phyloP scores from a whole-genome alignment of 192 early-diverging fungal genomes.

The Gamsiella multidivaricata region DNA sequence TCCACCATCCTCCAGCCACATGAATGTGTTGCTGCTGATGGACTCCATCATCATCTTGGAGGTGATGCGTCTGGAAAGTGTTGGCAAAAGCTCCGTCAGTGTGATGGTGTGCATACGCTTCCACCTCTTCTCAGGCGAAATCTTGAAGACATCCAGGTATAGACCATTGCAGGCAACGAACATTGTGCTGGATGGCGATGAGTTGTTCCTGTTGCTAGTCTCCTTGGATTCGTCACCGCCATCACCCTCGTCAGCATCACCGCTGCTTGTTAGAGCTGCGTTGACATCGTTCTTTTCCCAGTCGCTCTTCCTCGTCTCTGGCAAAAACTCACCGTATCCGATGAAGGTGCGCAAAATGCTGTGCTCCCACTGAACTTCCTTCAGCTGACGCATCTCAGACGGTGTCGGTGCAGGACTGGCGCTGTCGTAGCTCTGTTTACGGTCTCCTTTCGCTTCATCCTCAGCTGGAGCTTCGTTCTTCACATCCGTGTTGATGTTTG shows the following conservation, averaged over 20 bases:
- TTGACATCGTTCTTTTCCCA: conserved; percentile 25
- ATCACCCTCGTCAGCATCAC: neutral
- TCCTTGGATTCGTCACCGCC: conserved; percentile 1
- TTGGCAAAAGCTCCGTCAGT: conserved; percentile 23
- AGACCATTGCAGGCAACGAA: conserved; percentile 42
- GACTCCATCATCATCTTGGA: conserved; percentile 52
- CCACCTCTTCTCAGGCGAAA: conserved; percentile 20
- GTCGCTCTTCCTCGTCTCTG: conserved; percentile 7
- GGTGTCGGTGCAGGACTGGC: neutral
- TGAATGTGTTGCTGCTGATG: conserved; percentile 35
- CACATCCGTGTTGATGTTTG: neutral
- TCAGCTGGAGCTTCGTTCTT: neutral
- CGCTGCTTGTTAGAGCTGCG: neutral
- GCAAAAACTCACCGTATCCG: conserved; percentile 32
- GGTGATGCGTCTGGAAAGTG: conserved; percentile 39
- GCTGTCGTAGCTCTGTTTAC: neutral
- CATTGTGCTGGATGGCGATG: neutral
- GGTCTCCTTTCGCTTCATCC: neutral
- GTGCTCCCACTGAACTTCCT: neutral
- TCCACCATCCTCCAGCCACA: conserved; percentile 47
- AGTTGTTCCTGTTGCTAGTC: neutral
- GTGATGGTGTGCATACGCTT: conserved; percentile 22
- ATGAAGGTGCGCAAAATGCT: conserved; percentile 10
- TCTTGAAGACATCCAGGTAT: conserved; percentile 26
- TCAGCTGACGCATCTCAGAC: neutral